Conservation (phyloP, 2,329 filamentous ascomycete species). For the Penicillium concentricum region DNA sequence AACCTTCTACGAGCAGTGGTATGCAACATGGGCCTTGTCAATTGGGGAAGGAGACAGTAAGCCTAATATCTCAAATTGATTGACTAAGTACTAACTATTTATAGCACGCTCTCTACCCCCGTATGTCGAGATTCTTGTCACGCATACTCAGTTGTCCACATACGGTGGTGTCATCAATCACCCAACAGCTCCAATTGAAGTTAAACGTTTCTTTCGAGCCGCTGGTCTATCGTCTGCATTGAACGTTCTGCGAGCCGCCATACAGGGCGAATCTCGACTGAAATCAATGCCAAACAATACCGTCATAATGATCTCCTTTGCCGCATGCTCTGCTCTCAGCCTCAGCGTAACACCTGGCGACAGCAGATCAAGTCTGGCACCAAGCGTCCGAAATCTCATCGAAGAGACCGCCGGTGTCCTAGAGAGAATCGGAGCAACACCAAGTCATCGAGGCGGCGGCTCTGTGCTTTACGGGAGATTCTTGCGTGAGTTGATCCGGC, state of each 20-base stretch:
- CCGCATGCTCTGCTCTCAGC: slow-evolving; percentile 66
- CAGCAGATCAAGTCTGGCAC: slow-evolving; percentile 57
- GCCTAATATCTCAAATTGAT: slow-evolving; percentile 9
- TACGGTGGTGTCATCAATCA: slow-evolving; percentile 75
- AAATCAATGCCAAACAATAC: slow-evolving; percentile 79
- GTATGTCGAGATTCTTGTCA: slow-evolving; percentile 73
- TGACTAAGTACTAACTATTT: neutral
- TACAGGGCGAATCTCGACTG: slow-evolving; percentile 67
- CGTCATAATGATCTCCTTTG: slow-evolving; percentile 75
- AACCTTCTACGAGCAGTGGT: slow-evolving; percentile 65
- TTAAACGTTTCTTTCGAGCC: slow-evolving; percentile 70
- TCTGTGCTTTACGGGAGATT: slow-evolving; percentile 61
- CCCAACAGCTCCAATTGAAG: slow-evolving; percentile 66
- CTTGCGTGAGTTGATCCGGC: slow-evolving; percentile 50
- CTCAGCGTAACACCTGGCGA: slow-evolving; percentile 60
- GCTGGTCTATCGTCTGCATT: slow-evolving; percentile 69
- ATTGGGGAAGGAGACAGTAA: slow-evolving; percentile 56
- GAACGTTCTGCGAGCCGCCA: slow-evolving; percentile 72
- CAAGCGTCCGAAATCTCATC: slow-evolving; percentile 63
- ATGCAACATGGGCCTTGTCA: slow-evolving; percentile 60
- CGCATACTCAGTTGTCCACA: slow-evolving; percentile 70
- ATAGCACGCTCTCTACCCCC: slow-evolving; percentile 55
- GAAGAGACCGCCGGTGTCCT: slow-evolving; percentile 68
- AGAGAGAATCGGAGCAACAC: slow-evolving; percentile 66
- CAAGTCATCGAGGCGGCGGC: slow-evolving; percentile 65